Percentiles rank a stretch among this genome's conserved stretches.
Evolutionary conservation across 2,329 filamentous ascomycete species (phyloP).

Genomic region (Biscogniauxia marginata): DNA sequence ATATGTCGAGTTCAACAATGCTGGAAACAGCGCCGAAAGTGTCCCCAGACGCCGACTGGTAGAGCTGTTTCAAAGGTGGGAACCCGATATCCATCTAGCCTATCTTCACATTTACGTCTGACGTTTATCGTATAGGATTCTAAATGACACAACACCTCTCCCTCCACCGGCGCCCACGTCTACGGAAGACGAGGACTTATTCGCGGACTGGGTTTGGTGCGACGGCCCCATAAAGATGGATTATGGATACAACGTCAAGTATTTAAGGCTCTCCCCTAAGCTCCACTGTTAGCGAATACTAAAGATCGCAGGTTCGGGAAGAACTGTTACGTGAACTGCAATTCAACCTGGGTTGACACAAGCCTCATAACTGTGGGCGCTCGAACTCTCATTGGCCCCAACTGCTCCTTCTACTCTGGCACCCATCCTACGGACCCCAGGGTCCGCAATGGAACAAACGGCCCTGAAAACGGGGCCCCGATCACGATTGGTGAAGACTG

Average conservation of each 20-base stretch:
- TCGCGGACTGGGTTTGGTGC: slow-evolving; percentile 66
- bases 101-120: slow-evolving; percentile 4
- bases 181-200: slow-evolving; percentile 63
- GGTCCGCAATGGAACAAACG: slow-evolving; percentile 69
- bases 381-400: slow-evolving; percentile 75
- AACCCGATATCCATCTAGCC: background rate
- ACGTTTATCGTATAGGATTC: slow-evolving; percentile 48
- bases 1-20: slow-evolving; percentile 62
- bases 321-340: slow-evolving; percentile 72
- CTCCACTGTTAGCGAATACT: slow-evolving; percentile 6
- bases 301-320: slow-evolving; percentile 52
- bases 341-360: slow-evolving; percentile 75
- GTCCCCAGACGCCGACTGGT: slow-evolving; percentile 60
- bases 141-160: slow-evolving; percentile 60
- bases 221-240: slow-evolving; percentile 70
- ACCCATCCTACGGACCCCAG: slow-evolving; percentile 76
- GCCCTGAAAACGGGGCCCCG: slow-evolving; percentile 71
- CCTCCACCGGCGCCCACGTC: slow-evolving; percentile 56
- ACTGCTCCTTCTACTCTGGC: slow-evolving; percentile 72
- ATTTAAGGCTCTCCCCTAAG: slow-evolving; percentile 16
- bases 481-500: slow-evolving; percentile 79
- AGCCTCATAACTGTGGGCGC: slow-evolving; percentile 72
- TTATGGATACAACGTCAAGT: slow-evolving; percentile 73
- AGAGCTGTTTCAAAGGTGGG: slow-evolving; percentile 71
- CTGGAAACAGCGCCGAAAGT: slow-evolving; percentile 56